A percentile compares a stretch with the other conserved stretches of the same genome.
These are phyloP conservation scores for Vitis hybrid DNA, from an alignment of 177 flowering plant species.

Conservation along the genomic window DNA sequence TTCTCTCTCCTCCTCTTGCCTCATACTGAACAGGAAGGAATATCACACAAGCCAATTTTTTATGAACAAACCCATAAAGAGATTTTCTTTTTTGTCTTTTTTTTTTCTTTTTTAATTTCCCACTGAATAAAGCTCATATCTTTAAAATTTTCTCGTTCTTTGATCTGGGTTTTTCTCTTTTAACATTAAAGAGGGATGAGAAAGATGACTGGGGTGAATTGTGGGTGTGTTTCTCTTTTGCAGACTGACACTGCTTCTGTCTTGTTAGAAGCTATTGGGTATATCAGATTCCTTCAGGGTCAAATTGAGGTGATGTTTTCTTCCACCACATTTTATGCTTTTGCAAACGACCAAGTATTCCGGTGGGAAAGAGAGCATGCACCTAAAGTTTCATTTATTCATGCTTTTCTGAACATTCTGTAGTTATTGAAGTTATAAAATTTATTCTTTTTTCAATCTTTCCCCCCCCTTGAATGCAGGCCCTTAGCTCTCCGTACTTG, in stretches of 20 bases:
- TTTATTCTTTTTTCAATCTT: background rate
- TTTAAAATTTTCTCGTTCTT: background rate
- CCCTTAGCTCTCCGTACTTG: conserved; percentile 65
- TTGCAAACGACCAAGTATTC: conserved; percentile 2
- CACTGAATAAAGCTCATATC: no score
- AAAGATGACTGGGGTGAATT: conserved; percentile 18
- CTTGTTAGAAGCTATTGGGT: conserved; percentile 71
- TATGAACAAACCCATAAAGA: conserved; percentile 8
- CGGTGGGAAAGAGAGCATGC: conserved; percentile 8
- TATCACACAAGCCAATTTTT: background rate
- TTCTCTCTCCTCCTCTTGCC: background rate
- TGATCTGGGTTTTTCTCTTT: conserved; percentile 4
- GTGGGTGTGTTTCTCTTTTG: conserved; percentile 35
- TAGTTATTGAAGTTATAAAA: conserved; percentile 9
- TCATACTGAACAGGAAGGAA: background rate
- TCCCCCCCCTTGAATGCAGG: conserved; percentile 36
- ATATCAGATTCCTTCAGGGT: conserved; percentile 76
- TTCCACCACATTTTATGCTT: background rate
- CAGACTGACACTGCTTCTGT: conserved; percentile 88
- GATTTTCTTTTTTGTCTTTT: background rate
- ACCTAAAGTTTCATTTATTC: conserved; percentile 18
- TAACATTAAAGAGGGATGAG: conserved; percentile 2
- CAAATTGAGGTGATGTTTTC: conserved; percentile 67
- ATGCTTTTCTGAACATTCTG: conserved; percentile 14
- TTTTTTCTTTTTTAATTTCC: background rate